Conservation (phyloP, 495 filamentous ascomycete genomes). For the Poronia punctata region DNA sequence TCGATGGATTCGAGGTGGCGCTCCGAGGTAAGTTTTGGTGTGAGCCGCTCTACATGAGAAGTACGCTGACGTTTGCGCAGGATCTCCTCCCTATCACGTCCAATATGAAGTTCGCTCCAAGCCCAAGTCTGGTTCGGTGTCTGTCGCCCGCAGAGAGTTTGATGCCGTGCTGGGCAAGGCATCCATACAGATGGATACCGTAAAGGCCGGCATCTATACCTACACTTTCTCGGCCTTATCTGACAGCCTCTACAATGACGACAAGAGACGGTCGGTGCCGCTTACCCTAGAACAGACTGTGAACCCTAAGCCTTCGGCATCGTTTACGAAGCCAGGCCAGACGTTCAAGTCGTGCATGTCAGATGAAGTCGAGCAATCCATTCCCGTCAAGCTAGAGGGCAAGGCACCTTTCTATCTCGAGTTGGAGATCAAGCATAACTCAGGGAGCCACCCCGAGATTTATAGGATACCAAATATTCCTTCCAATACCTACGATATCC, state of each 20-base stretch:
- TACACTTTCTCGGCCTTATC: conserved; percentile 78
- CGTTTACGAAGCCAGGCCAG: conserved; percentile 80
- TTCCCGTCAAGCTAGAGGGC: conserved; percentile 77
- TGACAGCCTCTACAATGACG: conserved; percentile 76
- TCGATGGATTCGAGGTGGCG: conserved; percentile 74
- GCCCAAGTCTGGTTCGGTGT: conserved; percentile 52
- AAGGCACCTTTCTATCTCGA: conserved; percentile 85
- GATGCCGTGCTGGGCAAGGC: conserved; percentile 63
- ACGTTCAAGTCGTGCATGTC: conserved; percentile 91
- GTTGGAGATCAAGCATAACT: conserved; percentile 85
- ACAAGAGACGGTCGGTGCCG: conserved; percentile 50
- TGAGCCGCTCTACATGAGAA: not conserved
- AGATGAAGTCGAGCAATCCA: conserved; percentile 72
- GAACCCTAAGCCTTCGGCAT: conserved; percentile 68
- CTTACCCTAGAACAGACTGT: conserved; percentile 76
- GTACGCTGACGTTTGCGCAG: conserved; percentile 27
- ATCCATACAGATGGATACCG: conserved; percentile 76
- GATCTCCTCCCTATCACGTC: conserved; percentile 73
- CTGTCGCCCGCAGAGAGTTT: conserved; percentile 56
- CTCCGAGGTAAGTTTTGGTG: conserved; percentile 54
- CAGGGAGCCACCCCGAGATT: conserved; percentile 68
- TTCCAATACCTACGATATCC: conserved; percentile 63
- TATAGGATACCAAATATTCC: conserved; percentile 72
- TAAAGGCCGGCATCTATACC: conserved; percentile 69
- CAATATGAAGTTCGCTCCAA: conserved; percentile 73